phyloP scores from a whole-genome alignment of 2,329 filamentous ascomycete species.

The Anthostomella pinea region DNA sequence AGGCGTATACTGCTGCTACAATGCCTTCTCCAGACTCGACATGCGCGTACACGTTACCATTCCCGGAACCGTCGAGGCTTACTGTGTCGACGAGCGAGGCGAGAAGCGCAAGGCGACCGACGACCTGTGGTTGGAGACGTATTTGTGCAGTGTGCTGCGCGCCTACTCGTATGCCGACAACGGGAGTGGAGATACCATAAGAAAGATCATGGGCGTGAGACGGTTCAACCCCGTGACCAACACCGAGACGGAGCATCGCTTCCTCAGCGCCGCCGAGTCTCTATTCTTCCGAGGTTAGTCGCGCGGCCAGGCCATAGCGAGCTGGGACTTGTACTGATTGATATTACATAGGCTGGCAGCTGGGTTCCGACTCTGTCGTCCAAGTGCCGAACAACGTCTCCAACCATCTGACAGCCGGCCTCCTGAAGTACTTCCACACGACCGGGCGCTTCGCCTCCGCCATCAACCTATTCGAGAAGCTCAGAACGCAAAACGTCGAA shows the following conservation, averaged over 20 bases:
- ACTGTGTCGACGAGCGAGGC: constrained; percentile 94
- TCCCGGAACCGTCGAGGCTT: constrained; percentile 92
- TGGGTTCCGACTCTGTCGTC: constrained; percentile 94
- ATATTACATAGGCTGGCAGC: constrained; percentile 69
- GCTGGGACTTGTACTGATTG: constrained; percentile 4
- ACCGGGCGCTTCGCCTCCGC: constrained; percentile 92
- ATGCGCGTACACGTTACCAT: constrained; percentile 99
- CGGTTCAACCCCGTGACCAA: constrained; percentile 97
- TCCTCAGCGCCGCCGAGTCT: constrained; percentile 88
- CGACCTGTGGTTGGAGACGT: constrained; percentile 94
- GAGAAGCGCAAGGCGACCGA: constrained; percentile 93
- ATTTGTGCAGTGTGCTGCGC: constrained; percentile 88
- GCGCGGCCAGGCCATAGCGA: neutral
- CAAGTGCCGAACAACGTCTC: constrained; percentile 96
- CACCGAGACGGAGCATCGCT: constrained; percentile 97
- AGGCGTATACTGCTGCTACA: constrained; percentile 97
- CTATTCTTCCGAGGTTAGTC: constrained; percentile 83
- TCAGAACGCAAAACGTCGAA: constrained; percentile 85
- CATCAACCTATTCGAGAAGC: constrained; percentile 96
- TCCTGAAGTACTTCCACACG: constrained; percentile 91
- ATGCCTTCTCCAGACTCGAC: constrained; percentile 95
- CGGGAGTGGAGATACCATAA: constrained; percentile 88
- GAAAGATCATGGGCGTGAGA: constrained; percentile 95
- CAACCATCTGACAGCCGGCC: constrained; percentile 90
- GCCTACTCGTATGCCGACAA: constrained; percentile 97